Evolutionary conservation across 1,139 yeast genomes (phyloP), one percentile per base, ranked within the genome.

Genomic region (Diutina sp.): DNA sequence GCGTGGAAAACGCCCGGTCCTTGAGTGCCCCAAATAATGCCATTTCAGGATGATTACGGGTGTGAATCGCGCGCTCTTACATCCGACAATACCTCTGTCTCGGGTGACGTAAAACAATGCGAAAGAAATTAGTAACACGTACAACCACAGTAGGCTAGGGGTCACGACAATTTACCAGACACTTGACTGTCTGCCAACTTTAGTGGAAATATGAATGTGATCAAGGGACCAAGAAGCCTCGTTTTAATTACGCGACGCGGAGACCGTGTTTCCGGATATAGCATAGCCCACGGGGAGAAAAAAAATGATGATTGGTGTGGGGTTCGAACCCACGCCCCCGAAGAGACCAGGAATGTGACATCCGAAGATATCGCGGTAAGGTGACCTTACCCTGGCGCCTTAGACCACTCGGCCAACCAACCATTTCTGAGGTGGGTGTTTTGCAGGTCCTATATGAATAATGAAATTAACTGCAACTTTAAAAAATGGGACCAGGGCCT

Each of bases 1-100:
- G 58, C 32, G 79, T 74, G 30, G 28, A 28, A 51, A 74, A 72
- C 14, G 69, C 63, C 56, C 55, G 57, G 32, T 60, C 63, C 53
- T 58, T 58, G 56, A 62, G 59, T 32, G 54, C 58, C 50, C 63
- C 69, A 54, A 67, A 66, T 58, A 67, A 28, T 29, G 48, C 38
- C 55, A 44, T 52, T 7, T 46, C 21, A 8, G 29, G 25, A 9
- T 12, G 50, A 44, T 44, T 44, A 35, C 41, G 41, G 41, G 41
- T 35, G 41, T 35, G 11, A 35, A 35, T 35, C 41, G 41, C 41
- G 41, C 41, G 41, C 41, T 35, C 14, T n/a, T 35, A 35, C 41
- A 35, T 35, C 41, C 41, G 41, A 35, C 41, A 35, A 35, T 35
- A 35, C n/a, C 41, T 35, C 41, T 35, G 41, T 35, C 11, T 35